A percentile compares a stretch with the other conserved stretches of the same genome.
phyloP scores from a whole-genome alignment of 768 basidiomycete species.

The Lactarius psammicola region DNA sequence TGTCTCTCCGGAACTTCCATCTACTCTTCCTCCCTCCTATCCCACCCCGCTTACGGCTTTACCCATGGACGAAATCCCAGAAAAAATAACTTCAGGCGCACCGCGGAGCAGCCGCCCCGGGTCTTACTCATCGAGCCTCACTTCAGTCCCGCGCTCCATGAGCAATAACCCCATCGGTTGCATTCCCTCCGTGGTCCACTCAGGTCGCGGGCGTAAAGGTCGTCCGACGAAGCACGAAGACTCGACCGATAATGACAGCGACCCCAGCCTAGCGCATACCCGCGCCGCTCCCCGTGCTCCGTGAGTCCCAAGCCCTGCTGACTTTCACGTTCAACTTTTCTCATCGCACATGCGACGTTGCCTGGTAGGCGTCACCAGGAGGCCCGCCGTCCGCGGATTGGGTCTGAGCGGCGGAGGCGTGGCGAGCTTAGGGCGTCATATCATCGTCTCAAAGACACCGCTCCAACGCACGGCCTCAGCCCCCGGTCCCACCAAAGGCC shows the following conservation, averaged over 20 bases:
- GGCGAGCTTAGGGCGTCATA: constrained; percentile 93
- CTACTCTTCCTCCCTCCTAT: constrained; percentile 63
- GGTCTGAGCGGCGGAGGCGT: constrained; percentile 86
- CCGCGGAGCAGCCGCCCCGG: constrained; percentile 63
- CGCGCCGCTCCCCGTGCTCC: constrained; percentile 51
- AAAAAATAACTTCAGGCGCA: constrained; percentile 63
- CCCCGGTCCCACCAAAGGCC: constrained; percentile 89
- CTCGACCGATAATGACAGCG: constrained; percentile 71
- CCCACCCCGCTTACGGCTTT: constrained; percentile 70
- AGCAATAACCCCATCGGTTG: constrained; percentile 69
- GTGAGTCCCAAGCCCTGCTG: constrained; percentile 36
- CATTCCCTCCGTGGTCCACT: constrained; percentile 46
- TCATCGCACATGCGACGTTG: neutral
- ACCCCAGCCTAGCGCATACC: constrained; percentile 56
- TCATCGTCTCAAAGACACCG: constrained; percentile 82
- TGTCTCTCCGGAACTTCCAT: constrained; percentile 54
- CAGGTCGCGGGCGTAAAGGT: constrained; percentile 46
- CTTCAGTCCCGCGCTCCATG: constrained; percentile 69
- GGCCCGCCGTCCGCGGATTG: constrained; percentile 87
- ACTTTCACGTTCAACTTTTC: constrained; percentile 2
- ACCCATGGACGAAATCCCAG: constrained; percentile 66
- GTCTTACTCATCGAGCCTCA: constrained; percentile 51
- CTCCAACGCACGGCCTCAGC: constrained; percentile 33
- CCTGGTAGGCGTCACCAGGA: constrained; percentile 71
- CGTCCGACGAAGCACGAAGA: constrained; percentile 48